These are phyloP conservation scores for Pisolithus albus DNA, from an alignment of 768 basidiomycete species.

Conservation along the genomic window DNA sequence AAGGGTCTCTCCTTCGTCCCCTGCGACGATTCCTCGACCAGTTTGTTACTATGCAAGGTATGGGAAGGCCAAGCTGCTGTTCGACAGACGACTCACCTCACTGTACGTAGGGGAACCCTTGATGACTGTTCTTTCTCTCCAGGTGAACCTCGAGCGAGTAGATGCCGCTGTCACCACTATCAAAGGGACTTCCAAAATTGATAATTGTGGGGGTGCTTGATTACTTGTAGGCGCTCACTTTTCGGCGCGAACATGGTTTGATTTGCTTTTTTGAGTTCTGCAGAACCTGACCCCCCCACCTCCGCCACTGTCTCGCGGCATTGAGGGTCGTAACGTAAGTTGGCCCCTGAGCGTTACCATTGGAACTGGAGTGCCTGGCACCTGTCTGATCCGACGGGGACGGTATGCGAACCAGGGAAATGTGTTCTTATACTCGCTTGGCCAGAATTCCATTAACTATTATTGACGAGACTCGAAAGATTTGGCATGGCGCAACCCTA, in stretches of 20 bases:
- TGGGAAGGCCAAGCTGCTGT: not conserved
- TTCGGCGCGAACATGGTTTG: not conserved
- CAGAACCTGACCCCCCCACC: no score
- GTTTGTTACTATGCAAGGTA: slow-evolving; percentile 30
- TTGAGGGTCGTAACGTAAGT: no score
- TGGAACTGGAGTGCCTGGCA: not conserved
- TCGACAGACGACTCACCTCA: not conserved
- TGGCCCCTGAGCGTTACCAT: no score
- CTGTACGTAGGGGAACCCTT: slow-evolving; percentile 20
- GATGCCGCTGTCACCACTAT: slow-evolving; percentile 31
- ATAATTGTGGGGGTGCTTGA: not conserved
- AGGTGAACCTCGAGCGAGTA: slow-evolving; percentile 45
- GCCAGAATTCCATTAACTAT: no score
- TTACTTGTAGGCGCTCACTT: not conserved
- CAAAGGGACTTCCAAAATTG: not conserved
- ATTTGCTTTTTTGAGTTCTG: not conserved
- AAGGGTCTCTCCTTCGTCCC: slow-evolving; percentile 40
- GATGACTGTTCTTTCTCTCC: slow-evolving; percentile 32
- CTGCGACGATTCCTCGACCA: slow-evolving; percentile 32
- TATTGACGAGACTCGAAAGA: no score
- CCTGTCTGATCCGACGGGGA: not conserved
- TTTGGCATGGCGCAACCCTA: not conserved
- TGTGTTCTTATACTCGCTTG: no score
- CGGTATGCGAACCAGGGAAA: no score
- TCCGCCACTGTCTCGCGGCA: no score